Conservation (phyloP, 805 yeast species). For the Suhomyces emberorum region DNA sequence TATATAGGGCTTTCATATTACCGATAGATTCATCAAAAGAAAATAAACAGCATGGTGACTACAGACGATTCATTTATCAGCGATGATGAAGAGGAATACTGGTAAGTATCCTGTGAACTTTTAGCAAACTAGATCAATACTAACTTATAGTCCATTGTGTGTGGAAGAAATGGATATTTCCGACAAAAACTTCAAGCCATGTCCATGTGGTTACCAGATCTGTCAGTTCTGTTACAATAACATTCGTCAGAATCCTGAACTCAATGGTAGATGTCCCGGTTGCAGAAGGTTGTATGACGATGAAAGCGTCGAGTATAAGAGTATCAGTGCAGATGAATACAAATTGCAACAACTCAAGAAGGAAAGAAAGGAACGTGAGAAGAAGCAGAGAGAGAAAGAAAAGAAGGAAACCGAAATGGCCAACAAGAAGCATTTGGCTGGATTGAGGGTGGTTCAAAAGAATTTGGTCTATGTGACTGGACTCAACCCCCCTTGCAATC, state of each 20-base stretch:
- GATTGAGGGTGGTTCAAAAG: conserved; percentile 97
- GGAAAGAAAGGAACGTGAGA: conserved; percentile 76
- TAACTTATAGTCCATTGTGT: conserved; percentile 73
- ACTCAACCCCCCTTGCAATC: conserved; percentile 76
- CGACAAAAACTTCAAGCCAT: conserved; percentile 96
- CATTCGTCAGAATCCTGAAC: conserved; percentile 90
- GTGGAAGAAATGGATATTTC: conserved; percentile 97
- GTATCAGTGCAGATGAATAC: conserved; percentile 82
- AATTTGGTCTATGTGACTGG: conserved; percentile 96
- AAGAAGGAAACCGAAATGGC: conserved; percentile 85
- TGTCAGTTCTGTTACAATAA: conserved; percentile 98
- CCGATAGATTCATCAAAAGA: too few species aligned
- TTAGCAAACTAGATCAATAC: conserved; percentile 8
- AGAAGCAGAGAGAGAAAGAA: conserved; percentile 85
- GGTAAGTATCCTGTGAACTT: conserved; percentile 38
- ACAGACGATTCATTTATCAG: conserved; percentile 58
- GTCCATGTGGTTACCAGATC: conserved; percentile 98
- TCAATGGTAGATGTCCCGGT: conserved; percentile 96
- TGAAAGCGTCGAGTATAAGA: conserved; percentile 83
- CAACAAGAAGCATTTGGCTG: conserved; percentile 85
- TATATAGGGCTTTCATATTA: too few species aligned
- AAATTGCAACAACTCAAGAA: conserved; percentile 77
- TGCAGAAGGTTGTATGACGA: conserved; percentile 94
- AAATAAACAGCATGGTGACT: too few species aligned
- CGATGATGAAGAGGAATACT: conserved; percentile 77